Conservation (phyloP, 306 rosid genomes). For the Erythrophleum fordii region DNA sequence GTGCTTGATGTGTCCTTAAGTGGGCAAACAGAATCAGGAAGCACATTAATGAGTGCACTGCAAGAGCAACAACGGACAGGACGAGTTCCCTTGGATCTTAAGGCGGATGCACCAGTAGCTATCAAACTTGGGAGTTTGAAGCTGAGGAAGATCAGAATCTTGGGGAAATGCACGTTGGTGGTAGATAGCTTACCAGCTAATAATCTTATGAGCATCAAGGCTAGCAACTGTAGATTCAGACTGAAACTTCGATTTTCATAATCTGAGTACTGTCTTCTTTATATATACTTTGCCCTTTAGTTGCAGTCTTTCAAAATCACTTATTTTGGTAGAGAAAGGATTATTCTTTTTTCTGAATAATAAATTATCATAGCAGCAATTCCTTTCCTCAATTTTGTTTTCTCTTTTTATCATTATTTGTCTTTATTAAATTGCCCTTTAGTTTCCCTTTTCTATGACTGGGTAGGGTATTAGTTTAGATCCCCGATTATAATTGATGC, state of each 20-base stretch:
- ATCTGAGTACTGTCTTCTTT: background rate
- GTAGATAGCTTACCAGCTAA: slow-evolving; percentile 64
- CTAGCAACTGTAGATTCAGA: slow-evolving; percentile 52
- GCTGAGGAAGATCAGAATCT: slow-evolving; percentile 56
- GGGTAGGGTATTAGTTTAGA: background rate
- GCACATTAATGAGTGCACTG: slow-evolving; percentile 54
- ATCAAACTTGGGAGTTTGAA: slow-evolving; percentile 56
- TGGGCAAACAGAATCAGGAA: slow-evolving; percentile 57
- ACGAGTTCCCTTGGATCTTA: slow-evolving; percentile 58
- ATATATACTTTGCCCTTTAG: background rate
- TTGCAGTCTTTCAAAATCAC: background rate
- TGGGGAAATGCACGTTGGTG: slow-evolving; percentile 60
- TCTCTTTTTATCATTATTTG: background rate
- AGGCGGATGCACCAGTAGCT: slow-evolving; percentile 58
- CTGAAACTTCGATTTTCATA: slow-evolving; percentile 44
- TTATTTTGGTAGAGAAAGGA: background rate
- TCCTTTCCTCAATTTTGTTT: background rate
- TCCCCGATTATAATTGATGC: background rate
- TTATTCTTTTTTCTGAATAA: background rate
- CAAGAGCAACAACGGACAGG: slow-evolving; percentile 65
- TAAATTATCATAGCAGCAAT: background rate
- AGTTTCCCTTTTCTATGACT: background rate
- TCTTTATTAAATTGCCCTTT: background rate
- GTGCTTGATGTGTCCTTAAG: slow-evolving; percentile 52
- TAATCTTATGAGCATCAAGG: slow-evolving; percentile 55